These are phyloP conservation scores for Microcos paniculata DNA, from an alignment of 345 rosid species.

Conservation along the genomic window DNA sequence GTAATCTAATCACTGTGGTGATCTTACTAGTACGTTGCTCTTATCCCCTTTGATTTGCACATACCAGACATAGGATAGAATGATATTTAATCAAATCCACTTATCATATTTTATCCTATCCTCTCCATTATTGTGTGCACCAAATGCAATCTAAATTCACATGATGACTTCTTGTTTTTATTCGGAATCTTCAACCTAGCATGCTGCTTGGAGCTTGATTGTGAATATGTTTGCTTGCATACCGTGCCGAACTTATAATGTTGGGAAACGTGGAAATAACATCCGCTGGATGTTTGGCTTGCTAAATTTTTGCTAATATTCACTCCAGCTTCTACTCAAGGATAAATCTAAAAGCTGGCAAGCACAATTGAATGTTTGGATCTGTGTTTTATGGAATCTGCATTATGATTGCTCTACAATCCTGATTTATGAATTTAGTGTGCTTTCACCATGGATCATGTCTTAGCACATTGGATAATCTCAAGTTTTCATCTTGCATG, in stretches of 20 bases:
- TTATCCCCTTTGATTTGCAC: too few relatives aligned
- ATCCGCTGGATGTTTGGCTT: background rate
- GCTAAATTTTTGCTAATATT: background rate
- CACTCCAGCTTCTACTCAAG: background rate
- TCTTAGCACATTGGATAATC: background rate
- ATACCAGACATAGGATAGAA: background rate
- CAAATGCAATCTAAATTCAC: background rate
- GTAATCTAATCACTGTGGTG: too few relatives aligned
- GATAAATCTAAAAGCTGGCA: background rate
- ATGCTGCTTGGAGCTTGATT: background rate
- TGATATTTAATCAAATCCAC: background rate
- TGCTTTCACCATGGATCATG: constrained; percentile 11
- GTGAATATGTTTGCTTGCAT: background rate
- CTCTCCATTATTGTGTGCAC: background rate
- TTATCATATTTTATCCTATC: background rate
- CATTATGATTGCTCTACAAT: background rate
- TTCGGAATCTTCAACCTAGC: background rate
- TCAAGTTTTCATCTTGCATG: constrained; percentile 15
- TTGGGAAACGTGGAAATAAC: background rate
- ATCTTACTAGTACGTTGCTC: too few relatives aligned
- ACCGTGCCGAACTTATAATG: background rate
- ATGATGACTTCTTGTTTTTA: background rate
- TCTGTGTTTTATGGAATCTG: background rate
- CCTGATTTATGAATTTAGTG: constrained; percentile 10
- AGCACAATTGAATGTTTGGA: background rate